Evolutionary conservation across 2,329 filamentous ascomycete species (phyloP), one percentile per base, ranked within the genome.

Genomic region (Fusarium coffeatum): DNA sequence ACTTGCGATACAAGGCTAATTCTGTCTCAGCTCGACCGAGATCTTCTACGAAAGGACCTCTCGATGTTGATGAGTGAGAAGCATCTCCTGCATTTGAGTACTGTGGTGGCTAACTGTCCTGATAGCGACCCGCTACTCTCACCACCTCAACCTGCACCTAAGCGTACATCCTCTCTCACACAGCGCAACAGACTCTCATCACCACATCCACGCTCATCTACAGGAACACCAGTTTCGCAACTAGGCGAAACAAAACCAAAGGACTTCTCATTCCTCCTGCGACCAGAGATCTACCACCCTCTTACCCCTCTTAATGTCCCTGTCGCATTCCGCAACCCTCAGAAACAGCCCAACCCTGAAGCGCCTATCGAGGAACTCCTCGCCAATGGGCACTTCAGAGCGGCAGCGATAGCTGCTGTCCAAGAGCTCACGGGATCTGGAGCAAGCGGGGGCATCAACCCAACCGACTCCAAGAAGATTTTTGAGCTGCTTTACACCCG

Each of bases 281-380:
- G 90, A 22, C 90, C 93, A 5, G 89, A 93, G 69, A 91, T 94
- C 59, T 98, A 95, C 82, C 94, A 97, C 77, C 89, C 91, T 3
- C 84, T 98, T 25, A 90, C 91, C 1, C 87, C 86, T 18, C 85
- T 89, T 46, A 84, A 86, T 66, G 80, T 90, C 15, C 88, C 89
- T 0, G 75, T 83, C 0, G 81, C 93, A 5, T 95, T 97, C 78
- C 89, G 92, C 65, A 87, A 88, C 68, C 87, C 92, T 0, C 79
- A 88, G 22, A 85, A 90, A 66, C 88, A 90, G 69, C 90, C 93
- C 2, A 78, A 84, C 2, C 82, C 88, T 0, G 85, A 88, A 28
- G 88, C 91, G 1, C 84, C 92, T 0, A 86, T 98, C 30, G 82
- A 88, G 20, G 85, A 86, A 3, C 88, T 98, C 5, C 82, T 98